A percentile compares a stretch with the other conserved stretches of the same genome.
These are phyloP conservation scores for Metschnikowia cubensis DNA, from an alignment of 805 yeast genomes.

Conservation along the genomic window DNA sequence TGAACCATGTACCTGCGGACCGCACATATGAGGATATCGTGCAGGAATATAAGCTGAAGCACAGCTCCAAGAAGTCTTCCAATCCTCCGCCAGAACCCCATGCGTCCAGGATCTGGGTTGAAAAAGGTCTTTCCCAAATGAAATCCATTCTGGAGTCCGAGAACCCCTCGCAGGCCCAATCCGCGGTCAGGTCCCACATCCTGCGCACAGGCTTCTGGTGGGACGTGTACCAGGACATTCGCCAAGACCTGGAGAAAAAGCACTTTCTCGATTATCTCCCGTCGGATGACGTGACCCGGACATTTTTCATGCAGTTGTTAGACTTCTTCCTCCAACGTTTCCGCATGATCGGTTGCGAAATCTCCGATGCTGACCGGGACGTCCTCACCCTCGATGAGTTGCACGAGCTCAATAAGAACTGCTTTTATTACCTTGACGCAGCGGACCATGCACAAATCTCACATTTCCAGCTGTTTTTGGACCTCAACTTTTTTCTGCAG, in stretches of 20 bases:
- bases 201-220: slow-evolving; percentile 10
- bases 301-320: slow-evolving; percentile 8
- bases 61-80: neutral
- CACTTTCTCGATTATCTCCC: slow-evolving; percentile 11
- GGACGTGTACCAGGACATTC: slow-evolving; percentile 16
- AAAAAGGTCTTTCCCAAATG: neutral
- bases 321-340: slow-evolving; percentile 11
- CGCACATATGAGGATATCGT: neutral
- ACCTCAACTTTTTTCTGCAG: slow-evolving; percentile 2
- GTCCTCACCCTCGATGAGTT: slow-evolving; percentile 8
- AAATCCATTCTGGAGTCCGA: neutral
- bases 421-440: slow-evolving; percentile 6
- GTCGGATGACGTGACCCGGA: slow-evolving; percentile 6
- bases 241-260: slow-evolving; percentile 1
- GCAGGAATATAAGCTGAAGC: neutral
- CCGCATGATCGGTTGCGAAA: slow-evolving; percentile 8
- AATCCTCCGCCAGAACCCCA: neutral
- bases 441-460: slow-evolving; percentile 7
- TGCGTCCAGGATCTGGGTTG: neutral
- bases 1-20: neutral
- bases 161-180: neutral
- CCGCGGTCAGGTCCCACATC: neutral
- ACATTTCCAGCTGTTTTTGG: slow-evolving; percentile 5
- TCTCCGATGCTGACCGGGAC: slow-evolving; percentile 2
- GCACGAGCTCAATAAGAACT: slow-evolving; percentile 10